Conservation (phyloP, 495 filamentous ascomycete species). For the Trypethelium eluteriae region DNA sequence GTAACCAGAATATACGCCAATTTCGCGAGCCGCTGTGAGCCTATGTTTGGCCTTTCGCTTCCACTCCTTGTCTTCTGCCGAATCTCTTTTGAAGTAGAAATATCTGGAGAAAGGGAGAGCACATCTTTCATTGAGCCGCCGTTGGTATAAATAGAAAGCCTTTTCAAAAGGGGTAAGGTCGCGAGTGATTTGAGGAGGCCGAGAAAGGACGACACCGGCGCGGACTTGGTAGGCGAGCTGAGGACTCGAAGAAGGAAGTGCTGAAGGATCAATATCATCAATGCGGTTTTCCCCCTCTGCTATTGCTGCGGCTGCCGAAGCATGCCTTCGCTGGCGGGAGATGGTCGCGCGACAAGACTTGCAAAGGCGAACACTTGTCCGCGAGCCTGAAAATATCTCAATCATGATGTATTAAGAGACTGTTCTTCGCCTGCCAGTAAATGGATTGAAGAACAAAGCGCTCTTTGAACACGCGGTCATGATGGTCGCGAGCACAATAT, state of each 20-base stretch:
- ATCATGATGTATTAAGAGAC: not conserved
- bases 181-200: constrained; percentile 79
- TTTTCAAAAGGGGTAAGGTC: constrained; percentile 80
- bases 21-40: constrained; percentile 67
- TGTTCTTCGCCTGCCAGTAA: not conserved
- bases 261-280: constrained; percentile 16
- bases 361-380: constrained; percentile 42
- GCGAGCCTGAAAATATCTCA: constrained; percentile 4
- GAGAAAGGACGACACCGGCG: constrained; percentile 75
- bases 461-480: not conserved
- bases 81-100: constrained; percentile 94
- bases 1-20: constrained; percentile 80
- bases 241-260: constrained; percentile 23
- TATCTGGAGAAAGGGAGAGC: constrained; percentile 80
- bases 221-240: constrained; percentile 57
- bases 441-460: not conserved
- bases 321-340: constrained; percentile 42
- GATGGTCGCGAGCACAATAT: not conserved
- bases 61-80: constrained; percentile 79
- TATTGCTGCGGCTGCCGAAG: constrained; percentile 37
- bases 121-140: constrained; percentile 88
- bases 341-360: constrained; percentile 46
- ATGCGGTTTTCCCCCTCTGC: constrained; percentile 28
- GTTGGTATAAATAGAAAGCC: constrained; percentile 91
- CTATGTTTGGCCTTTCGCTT: constrained; percentile 74